Evolutionary conservation across 495 filamentous ascomycete genomes (phyloP).

Genomic region (Lentithecium fluviatile): DNA sequence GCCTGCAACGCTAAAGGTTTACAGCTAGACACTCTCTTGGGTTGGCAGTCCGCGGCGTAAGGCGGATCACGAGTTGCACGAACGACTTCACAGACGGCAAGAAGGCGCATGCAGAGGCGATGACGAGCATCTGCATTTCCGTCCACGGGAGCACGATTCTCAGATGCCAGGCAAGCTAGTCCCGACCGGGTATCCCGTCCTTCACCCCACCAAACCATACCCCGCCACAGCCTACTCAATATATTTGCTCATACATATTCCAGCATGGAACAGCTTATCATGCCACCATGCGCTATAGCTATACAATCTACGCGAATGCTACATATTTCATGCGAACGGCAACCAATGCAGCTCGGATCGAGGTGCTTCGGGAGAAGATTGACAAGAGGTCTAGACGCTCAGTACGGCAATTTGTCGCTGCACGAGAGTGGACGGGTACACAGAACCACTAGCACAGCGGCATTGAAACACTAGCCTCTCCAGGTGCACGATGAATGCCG

Average conservation of each 20-base stretch:
- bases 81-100: not conserved
- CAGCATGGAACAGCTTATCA: conserved; percentile 13
- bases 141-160: not conserved
- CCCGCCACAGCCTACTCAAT: conserved; percentile 18
- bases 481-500: too few species aligned
- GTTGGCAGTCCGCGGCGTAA: not conserved
- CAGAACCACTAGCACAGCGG: too few species aligned
- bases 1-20: conserved; percentile 1
- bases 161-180: not conserved
- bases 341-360: not conserved
- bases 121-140: not conserved
- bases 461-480: too few species aligned
- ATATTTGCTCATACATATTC: conserved; percentile 18
- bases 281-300: conserved; percentile 18
- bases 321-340: not conserved
- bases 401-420: too few species aligned
- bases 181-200: not conserved
- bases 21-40: not conserved
- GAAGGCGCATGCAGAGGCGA: not conserved
- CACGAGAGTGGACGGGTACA: too few species aligned
- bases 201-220: not conserved
- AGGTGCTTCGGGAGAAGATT: not conserved
- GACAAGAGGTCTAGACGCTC: too few species aligned
- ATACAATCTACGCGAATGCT: not conserved
- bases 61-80: not conserved